Conservation (phyloP, 805 yeast species). For the Nakazawaea ernobii region DNA sequence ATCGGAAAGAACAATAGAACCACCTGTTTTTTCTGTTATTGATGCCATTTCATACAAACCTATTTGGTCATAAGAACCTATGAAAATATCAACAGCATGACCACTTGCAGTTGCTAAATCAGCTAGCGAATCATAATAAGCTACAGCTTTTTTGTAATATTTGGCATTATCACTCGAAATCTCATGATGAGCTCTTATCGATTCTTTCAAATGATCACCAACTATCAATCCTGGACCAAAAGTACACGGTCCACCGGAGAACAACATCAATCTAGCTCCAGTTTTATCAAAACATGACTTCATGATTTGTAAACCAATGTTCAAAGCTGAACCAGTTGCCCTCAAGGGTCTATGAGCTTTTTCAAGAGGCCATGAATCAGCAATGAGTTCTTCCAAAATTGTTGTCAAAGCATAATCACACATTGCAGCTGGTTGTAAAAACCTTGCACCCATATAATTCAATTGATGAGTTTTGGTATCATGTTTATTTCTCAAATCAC, state of each 20-base stretch:
- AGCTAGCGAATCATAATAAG: conserved; percentile 46
- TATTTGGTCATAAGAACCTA: conserved; percentile 65
- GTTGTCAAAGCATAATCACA: conserved; percentile 46
- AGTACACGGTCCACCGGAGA: conserved; percentile 62
- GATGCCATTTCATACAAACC: conserved; percentile 65
- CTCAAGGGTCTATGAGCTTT: conserved; percentile 44
- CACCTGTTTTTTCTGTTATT: conserved; percentile 54
- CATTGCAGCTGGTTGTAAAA: conserved; percentile 40
- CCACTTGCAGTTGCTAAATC: conserved; percentile 42
- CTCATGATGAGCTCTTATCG: conserved; percentile 63
- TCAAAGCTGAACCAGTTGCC: conserved; percentile 57
- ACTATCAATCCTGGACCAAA: conserved; percentile 62
- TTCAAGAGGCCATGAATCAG: conserved; percentile 43
- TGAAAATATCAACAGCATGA: conserved; percentile 49
- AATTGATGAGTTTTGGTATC: conserved; percentile 15
- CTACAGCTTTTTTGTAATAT: conserved; percentile 36
- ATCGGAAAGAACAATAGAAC: conserved; percentile 56
- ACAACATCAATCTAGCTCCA: conserved; percentile 50
- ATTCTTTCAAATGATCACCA: conserved; percentile 48
- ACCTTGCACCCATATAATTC: conserved; percentile 28
- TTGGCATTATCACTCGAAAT: conserved; percentile 39
- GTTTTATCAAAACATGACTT: conserved; percentile 34
- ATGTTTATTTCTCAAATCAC: conserved; percentile 20
- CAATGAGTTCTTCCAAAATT: conserved; percentile 41
- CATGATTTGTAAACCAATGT: conserved; percentile 36